Evolutionary conservation across 192 early-diverging fungal genomes (phyloP), one percentile per base, ranked within the genome.

Genomic region (Linnemannia exigua): DNA sequence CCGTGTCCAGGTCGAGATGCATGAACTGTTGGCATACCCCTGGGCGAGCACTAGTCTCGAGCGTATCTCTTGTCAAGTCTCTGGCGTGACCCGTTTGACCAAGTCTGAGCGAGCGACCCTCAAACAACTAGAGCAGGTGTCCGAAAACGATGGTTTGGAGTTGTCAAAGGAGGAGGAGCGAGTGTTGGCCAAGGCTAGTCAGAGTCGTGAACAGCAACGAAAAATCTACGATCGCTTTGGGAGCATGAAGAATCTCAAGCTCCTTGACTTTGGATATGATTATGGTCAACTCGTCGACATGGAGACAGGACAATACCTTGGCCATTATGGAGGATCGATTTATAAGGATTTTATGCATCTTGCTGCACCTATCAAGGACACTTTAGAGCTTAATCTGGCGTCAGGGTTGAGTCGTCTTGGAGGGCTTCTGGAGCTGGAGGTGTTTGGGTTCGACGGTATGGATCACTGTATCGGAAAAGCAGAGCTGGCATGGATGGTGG

Each of bases 1-100:
- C 15, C 48, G 48, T 50, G 16, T 50, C 48, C 48, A 17, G 15
- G 16, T 50, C 15, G 48, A 50, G 16, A 50, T 50, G 15, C 16
- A 50, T 17, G 16, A 17, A 17, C 48, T 50, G 48, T 22, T 54
- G 19, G 22, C 22, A 54, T 54, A 54, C 52, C 52, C 5, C 52
- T 54, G 52, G 52, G 52, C 52, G 22, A 54, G 52, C 52, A 54
- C 52, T n/a, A n/a, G 52, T n/a, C 52, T 54, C 22, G 52, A 54
- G 52, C 52, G 52, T 4, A 17, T n/a, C 19, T n/a, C 22, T 54
- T 22, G 19, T 54, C 52, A 54, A 20, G 22, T 54, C 8, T 54
- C 52, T 54, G 5, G 52, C 1, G 22, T 54, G 52, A 54, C 19
- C 20, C 52, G 52, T 3, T 7, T 54, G 19, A 54, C 52, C 6